A percentile compares a stretch with the other conserved stretches of the same genome.
phyloP scores from a whole-genome alignment of 2,329 filamentous ascomycete species.

The Cordyceps fumosorosea region DNA sequence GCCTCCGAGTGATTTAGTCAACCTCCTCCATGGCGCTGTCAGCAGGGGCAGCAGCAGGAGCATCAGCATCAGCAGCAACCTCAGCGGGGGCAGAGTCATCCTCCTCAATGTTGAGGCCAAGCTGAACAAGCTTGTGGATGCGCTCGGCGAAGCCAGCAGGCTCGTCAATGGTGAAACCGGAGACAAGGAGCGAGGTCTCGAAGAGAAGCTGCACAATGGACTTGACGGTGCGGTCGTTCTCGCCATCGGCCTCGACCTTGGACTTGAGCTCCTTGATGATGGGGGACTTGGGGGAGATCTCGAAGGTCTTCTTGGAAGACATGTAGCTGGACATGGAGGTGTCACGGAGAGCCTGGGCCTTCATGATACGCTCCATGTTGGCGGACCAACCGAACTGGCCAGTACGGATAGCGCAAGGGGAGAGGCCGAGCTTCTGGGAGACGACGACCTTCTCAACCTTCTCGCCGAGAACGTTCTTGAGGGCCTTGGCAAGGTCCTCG shows the following conservation, averaged over 20 bases:
- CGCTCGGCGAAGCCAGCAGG: slow-evolving; percentile 96
- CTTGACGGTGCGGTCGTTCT: slow-evolving; percentile 99
- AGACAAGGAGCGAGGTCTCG: slow-evolving; percentile 97
- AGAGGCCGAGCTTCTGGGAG: slow-evolving; percentile 89
- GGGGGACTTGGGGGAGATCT: slow-evolving; percentile 97
- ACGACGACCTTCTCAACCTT: slow-evolving; percentile 99
- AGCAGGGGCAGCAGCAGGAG: slow-evolving; percentile 53
- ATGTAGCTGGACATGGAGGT: slow-evolving; percentile 99
- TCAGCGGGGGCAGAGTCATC: slow-evolving; percentile 65
- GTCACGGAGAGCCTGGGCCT: slow-evolving; percentile 98
- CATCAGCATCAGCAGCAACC: slow-evolving; percentile 51
- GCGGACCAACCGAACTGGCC: slow-evolving; percentile 99
- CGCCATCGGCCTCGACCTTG: slow-evolving; percentile 96
- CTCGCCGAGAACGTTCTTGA: slow-evolving; percentile 99
- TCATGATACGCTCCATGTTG: slow-evolving; percentile 99
- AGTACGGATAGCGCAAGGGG: slow-evolving; percentile 97
- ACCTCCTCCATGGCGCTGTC: slow-evolving; percentile 99
- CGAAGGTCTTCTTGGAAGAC: slow-evolving; percentile 99
- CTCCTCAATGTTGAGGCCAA: slow-evolving; percentile 96
- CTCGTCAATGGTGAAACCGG: slow-evolving; percentile 99
- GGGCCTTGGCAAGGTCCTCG: slow-evolving; percentile 86
- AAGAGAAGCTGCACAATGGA: slow-evolving; percentile 97
- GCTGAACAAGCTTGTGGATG: slow-evolving; percentile 98
- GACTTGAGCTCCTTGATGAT: slow-evolving; percentile 99
- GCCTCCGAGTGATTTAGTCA: slow-evolving; percentile 58